Evolutionary conservation across 179 eudicot species (phyloP).

Genomic region (Amaranthus tricolor): DNA sequence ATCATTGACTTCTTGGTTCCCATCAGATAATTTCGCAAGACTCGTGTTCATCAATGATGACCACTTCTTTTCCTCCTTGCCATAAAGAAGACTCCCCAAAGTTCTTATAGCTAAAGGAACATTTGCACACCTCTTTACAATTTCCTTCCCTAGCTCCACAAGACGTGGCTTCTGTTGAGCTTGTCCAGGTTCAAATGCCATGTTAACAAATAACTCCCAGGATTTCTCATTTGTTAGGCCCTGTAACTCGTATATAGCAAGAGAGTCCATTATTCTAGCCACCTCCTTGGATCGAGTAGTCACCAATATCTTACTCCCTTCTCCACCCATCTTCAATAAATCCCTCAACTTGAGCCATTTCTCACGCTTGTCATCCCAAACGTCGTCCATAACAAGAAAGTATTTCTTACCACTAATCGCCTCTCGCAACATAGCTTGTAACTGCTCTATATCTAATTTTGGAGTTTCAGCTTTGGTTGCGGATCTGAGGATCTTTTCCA

Average conservation of each 20-base stretch:
- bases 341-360: slow-evolving; percentile 20
- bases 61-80: background rate
- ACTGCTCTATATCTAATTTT: background rate
- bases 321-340: slow-evolving; percentile 14
- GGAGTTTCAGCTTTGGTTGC: background rate
- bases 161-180: background rate
- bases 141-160: background rate
- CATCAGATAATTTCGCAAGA: slow-evolving; percentile 1
- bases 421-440: slow-evolving; percentile 13
- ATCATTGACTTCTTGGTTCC: background rate
- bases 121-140: no score
- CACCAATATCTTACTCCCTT: slow-evolving; percentile 14
- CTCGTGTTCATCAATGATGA: background rate
- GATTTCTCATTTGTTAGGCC: slow-evolving; percentile 22
- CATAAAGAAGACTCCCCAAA: background rate
- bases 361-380: slow-evolving; percentile 21
- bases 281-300: slow-evolving; percentile 23
- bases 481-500: background rate
- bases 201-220: slow-evolving; percentile 10
- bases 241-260: background rate
- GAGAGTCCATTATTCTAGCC: slow-evolving; percentile 14
- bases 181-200: slow-evolving; percentile 12
- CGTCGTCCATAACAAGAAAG: slow-evolving; percentile 34
- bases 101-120: slow-evolving; percentile 28
- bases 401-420: slow-evolving; percentile 13